Percentiles rank a stretch among this genome's conserved stretches.
phyloP scores from a whole-genome alignment of 352 stramenopile genomes.

The Phytophthora rubi region DNA sequence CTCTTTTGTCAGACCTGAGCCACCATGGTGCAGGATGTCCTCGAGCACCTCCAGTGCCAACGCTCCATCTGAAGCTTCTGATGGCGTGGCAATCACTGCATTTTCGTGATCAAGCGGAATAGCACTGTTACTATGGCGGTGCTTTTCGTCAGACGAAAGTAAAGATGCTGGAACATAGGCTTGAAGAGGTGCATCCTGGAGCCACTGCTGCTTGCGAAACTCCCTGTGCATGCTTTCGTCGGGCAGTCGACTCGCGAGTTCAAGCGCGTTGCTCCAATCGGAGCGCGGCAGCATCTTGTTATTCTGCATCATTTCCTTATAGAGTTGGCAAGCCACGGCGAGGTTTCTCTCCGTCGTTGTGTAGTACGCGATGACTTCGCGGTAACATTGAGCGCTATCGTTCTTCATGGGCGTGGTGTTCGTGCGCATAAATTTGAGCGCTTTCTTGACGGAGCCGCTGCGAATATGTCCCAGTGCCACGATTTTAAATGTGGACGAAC shows the following conservation, averaged over 20 bases:
- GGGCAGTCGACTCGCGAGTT: slow-evolving; percentile 2
- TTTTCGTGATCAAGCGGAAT: too few species aligned
- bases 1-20: slow-evolving; percentile 2
- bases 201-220: slow-evolving; percentile 3
- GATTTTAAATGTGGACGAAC: slow-evolving; percentile 49
- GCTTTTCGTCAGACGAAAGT: too few species aligned
- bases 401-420: slow-evolving; percentile 2
- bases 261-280: slow-evolving; percentile 13
- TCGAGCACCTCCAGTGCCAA: background rate
- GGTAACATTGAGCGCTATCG: background rate
- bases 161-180: background rate
- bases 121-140: too few species aligned
- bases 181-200: too few species aligned
- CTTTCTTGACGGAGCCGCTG: slow-evolving; percentile 8
- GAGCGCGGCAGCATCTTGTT: background rate
- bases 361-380: slow-evolving; percentile 10
- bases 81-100: too few species aligned
- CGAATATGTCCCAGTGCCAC: slow-evolving; percentile 56
- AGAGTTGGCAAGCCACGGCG: slow-evolving; percentile 9
- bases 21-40: slow-evolving; percentile 1
- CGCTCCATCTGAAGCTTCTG: background rate
- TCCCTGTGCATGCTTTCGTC: slow-evolving; percentile 10
- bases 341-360: slow-evolving; percentile 1
- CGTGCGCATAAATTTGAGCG: background rate
- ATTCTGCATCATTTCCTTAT: slow-evolving; percentile 14